phyloP scores from a whole-genome alignment of 2,329 filamentous ascomycete genomes.

The Penicillium sp. region DNA sequence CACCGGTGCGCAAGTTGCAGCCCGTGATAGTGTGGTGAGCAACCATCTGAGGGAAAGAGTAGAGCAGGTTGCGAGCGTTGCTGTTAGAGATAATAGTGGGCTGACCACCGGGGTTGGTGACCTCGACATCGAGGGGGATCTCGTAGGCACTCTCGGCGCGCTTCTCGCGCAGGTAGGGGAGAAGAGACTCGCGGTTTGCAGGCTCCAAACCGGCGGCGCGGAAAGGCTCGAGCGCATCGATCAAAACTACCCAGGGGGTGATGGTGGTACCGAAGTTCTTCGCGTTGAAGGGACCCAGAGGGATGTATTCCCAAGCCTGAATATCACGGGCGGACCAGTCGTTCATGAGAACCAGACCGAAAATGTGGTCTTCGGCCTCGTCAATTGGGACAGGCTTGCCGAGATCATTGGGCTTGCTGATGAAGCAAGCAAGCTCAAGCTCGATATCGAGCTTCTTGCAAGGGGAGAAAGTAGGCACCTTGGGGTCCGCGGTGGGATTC shows the following conservation, averaged over 20 bases:
- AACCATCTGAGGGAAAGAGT: constrained; percentile 80
- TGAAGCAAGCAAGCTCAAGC: constrained; percentile 74
- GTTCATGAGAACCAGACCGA: constrained; percentile 79
- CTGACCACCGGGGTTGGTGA: constrained; percentile 46
- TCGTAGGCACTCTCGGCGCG: constrained; percentile 60
- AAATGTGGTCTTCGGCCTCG: constrained; percentile 68
- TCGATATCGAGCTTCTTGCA: constrained; percentile 72
- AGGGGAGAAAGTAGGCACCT: constrained; percentile 62
- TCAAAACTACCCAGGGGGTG: constrained; percentile 74
- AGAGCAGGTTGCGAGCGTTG: constrained; percentile 68
- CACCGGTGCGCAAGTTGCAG: constrained; percentile 70
- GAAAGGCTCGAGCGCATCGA: constrained; percentile 72
- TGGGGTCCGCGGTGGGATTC: constrained; percentile 61
- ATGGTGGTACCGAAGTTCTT: constrained; percentile 82
- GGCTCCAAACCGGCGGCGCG: constrained; percentile 52
- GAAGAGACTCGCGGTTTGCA: constrained; percentile 52
- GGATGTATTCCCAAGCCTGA: constrained; percentile 81
- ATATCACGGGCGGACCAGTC: constrained; percentile 85
- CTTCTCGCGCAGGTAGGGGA: constrained; percentile 65
- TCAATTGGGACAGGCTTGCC: constrained; percentile 62
- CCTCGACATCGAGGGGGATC: constrained; percentile 66
- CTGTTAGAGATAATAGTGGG: constrained; percentile 60
- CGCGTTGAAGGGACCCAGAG: constrained; percentile 75
- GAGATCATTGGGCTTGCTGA: constrained; percentile 63
- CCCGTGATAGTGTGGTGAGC: constrained; percentile 75